phyloP scores from a whole-genome alignment of 345 rosid genomes.

The Populus deltoides region DNA sequence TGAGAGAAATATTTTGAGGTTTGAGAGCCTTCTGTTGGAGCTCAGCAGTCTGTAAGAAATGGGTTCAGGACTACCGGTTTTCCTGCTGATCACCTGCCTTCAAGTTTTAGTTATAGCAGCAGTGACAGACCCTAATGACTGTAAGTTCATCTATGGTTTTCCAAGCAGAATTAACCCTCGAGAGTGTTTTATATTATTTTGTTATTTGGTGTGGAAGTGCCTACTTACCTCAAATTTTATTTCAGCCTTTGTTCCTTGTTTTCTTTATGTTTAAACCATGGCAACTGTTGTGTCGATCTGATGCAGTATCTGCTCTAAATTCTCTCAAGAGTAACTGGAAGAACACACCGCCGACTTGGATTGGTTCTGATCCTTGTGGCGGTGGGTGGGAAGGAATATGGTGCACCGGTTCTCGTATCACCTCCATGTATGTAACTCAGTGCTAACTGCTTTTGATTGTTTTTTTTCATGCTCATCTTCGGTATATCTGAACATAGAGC shows the following conservation, averaged over 20 bases:
- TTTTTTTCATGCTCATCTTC: neutral
- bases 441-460: neutral
- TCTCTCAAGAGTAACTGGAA: neutral
- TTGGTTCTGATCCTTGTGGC: constrained; percentile 2
- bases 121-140: neutral
- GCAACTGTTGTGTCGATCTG: neutral
- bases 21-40: too few species aligned
- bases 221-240: neutral
- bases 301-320: neutral
- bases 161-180: too few species aligned
- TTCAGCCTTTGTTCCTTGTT: neutral
- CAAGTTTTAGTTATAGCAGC: neutral
- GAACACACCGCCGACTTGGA: constrained; percentile 6
- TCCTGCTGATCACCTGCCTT: neutral
- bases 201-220: too few species aligned
- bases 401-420: constrained; percentile 1
- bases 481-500: neutral
- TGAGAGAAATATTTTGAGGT: too few species aligned
- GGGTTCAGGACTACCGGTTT: neutral
- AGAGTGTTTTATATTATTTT: too few species aligned
- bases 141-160: neutral
- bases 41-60: neutral
- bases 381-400: constrained; percentile 4
- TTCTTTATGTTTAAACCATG: neutral
- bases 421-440: constrained; percentile 9